These are phyloP conservation scores for Ceratobasidium sp. DNA, from an alignment of 1,284 basidiomycete genomes.

Conservation along the genomic window DNA sequence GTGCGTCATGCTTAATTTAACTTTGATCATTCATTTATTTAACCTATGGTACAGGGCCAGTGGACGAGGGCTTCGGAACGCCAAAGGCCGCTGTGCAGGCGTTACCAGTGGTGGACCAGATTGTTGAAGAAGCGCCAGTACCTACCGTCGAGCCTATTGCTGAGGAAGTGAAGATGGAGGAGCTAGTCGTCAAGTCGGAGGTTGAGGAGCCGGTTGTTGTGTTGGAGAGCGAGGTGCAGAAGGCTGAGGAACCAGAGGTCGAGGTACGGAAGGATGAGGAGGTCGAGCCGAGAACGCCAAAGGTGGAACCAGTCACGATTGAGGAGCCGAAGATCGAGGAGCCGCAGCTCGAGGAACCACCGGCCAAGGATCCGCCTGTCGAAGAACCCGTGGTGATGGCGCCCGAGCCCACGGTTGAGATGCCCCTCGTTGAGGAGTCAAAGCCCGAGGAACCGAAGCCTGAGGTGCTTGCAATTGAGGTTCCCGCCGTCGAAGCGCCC, in stretches of 20 bases:
- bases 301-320: neutral
- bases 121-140: no score
- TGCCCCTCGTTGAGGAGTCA: neutral
- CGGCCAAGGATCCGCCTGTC: neutral
- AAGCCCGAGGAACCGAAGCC: neutral
- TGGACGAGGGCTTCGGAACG: neutral
- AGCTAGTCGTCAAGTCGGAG: neutral
- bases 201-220: constrained; percentile 4
- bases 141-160: neutral
- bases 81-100: neutral
- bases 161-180: neutral
- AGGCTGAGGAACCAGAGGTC: neutral
- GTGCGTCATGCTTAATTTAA: neutral
- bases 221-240: neutral
- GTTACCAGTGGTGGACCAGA: no score
- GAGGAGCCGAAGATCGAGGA: constrained; percentile 12
- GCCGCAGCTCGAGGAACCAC: constrained; percentile 3
- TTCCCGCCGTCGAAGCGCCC: neutral
- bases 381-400: neutral
- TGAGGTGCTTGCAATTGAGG: neutral
- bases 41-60: neutral
- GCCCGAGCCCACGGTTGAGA: neutral
- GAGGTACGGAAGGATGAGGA: no score
- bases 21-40: neutral
- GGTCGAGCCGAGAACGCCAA: no score